Evolutionary conservation across 1,284 basidiomycete species (phyloP).

Genomic region (Ganoderma boninense): DNA sequence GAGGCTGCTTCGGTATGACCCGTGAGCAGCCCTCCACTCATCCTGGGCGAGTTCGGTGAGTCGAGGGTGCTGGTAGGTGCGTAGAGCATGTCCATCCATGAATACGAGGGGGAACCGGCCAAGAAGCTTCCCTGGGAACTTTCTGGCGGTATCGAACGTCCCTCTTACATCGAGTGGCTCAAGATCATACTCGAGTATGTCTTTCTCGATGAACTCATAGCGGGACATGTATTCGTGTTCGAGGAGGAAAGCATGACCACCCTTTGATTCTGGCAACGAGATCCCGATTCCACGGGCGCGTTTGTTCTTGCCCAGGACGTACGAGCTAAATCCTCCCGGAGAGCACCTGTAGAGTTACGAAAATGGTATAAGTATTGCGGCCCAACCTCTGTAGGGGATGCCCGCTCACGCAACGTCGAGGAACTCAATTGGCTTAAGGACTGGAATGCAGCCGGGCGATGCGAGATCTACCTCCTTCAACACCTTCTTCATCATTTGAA

Average conservation of each 20-base stretch:
- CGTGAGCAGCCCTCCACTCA: background rate
- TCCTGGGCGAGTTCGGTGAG: conserved; percentile 5
- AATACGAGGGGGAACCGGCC: conserved; percentile 41
- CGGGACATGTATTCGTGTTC: conserved; percentile 30
- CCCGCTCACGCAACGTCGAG: conserved; percentile 34
- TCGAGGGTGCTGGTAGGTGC: conserved; percentile 29
- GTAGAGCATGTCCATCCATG: conserved; percentile 45
- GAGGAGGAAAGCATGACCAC: conserved; percentile 40
- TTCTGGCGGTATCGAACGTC: conserved; percentile 11
- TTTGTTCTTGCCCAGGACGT: conserved; percentile 40
- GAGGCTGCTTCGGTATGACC: conserved; percentile 36
- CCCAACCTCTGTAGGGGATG: background rate
- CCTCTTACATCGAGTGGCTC: conserved; percentile 19
- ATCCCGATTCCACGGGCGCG: conserved; percentile 42
- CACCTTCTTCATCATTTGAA: conserved; percentile 24
- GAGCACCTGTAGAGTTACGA: conserved; percentile 38
- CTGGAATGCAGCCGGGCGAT: conserved; percentile 16
- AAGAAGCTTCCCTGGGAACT: conserved; percentile 15
- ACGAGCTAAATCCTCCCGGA: conserved; percentile 45
- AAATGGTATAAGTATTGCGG: background rate
- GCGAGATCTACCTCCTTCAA: conserved; percentile 32
- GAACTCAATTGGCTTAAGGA: conserved; percentile 19
- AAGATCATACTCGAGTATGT: conserved; percentile 40
- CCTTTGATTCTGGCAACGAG: conserved; percentile 35
- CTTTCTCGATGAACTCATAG: conserved; percentile 36